Conservation (phyloP, 306 rosid species). For the Ochetophila trinervis region DNA sequence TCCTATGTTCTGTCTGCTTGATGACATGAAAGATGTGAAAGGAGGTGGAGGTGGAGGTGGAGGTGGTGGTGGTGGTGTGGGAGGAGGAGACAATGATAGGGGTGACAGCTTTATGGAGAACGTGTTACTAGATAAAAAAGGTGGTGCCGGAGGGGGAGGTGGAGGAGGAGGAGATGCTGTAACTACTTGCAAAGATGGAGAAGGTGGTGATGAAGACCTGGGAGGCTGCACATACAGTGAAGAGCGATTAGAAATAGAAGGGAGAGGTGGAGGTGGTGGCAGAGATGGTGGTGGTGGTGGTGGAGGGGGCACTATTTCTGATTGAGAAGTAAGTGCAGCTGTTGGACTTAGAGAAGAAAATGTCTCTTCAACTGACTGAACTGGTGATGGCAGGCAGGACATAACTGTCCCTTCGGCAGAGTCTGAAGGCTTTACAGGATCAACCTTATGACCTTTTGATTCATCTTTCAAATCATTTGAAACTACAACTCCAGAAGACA, state of each 20-base stretch:
- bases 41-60: slow-evolving; percentile 34
- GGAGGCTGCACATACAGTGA: neutral
- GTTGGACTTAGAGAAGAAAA: slow-evolving; percentile 24
- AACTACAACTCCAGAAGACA: slow-evolving; percentile 25
- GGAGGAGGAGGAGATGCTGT: slow-evolving; percentile 25
- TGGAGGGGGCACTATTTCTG: slow-evolving; percentile 29
- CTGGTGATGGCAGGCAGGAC: slow-evolving; percentile 32
- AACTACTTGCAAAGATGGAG: slow-evolving; percentile 21
- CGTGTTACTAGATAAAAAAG: slow-evolving; percentile 1
- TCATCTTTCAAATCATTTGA: slow-evolving; percentile 45
- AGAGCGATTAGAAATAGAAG: slow-evolving; percentile 10
- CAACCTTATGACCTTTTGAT: slow-evolving; percentile 37
- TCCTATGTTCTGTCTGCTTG: slow-evolving; percentile 18
- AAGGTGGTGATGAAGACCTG: slow-evolving; percentile 13
- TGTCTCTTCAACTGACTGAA: slow-evolving; percentile 36
- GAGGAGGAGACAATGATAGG: neutral
- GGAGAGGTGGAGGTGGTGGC: slow-evolving; percentile 23
- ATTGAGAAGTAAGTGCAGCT: slow-evolving; percentile 23
- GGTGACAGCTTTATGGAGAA: slow-evolving; percentile 13
- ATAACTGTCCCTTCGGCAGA: slow-evolving; percentile 39
- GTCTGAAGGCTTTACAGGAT: slow-evolving; percentile 48
- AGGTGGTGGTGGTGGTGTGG: slow-evolving; percentile 15
- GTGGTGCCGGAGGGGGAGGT: slow-evolving; percentile 22
- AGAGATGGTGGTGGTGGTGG: slow-evolving; percentile 27
- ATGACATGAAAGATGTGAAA: slow-evolving; percentile 11